Base-by-base conservation (phyloP, 495 filamentous ascomycete species). In the Hypoxylon fragiforme region DNA sequence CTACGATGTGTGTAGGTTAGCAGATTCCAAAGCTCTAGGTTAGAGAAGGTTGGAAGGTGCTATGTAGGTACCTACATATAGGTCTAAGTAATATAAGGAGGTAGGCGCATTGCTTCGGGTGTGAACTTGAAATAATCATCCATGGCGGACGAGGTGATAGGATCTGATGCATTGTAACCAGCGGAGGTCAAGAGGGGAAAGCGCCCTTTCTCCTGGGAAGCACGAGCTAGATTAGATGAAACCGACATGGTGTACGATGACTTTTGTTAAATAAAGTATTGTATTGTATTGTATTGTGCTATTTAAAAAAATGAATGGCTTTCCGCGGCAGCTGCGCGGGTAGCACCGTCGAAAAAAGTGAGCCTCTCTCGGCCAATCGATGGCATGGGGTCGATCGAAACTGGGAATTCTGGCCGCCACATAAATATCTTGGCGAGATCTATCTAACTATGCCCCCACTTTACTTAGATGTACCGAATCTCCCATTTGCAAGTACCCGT, bases 281-380 rank as follows among this genome's bases (percentile, higher is more conserved):
- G 24, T n/a, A n/a, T n/a, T n/a, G n/a, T n/a, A n/a, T n/a, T n/a
- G n/a, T n/a, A n/a, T n/a, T n/a, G n/a, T n/a, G n/a, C n/a, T n/a
- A n/a, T n/a, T n/a, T n/a, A n/a, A n/a, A n/a, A n/a, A n/a, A n/a
- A n/a, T n/a, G n/a, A n/a, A n/a, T n/a, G n/a, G n/a, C n/a, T n/a
- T n/a, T n/a, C n/a, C n/a, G n/a, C n/a, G n/a, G n/a, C n/a, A n/a
- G n/a, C n/a, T n/a, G n/a, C n/a, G n/a, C n/a, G n/a, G n/a, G n/a
- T n/a, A n/a, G n/a, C n/a, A n/a, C n/a, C n/a, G n/a, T n/a, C n/a
- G n/a, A n/a, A n/a, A n/a, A n/a, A n/a, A n/a, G n/a, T n/a, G n/a
- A n/a, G n/a, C n/a, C n/a, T 50, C 39, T 46, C 62, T 45, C 47
- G 58, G 61, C 65, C 65, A 67, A 67, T 67, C 2, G 34, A 62